These are phyloP conservation scores for Epicoccum nigrum DNA, from an alignment of 2,329 filamentous ascomycete species.

Conservation along the genomic window DNA sequence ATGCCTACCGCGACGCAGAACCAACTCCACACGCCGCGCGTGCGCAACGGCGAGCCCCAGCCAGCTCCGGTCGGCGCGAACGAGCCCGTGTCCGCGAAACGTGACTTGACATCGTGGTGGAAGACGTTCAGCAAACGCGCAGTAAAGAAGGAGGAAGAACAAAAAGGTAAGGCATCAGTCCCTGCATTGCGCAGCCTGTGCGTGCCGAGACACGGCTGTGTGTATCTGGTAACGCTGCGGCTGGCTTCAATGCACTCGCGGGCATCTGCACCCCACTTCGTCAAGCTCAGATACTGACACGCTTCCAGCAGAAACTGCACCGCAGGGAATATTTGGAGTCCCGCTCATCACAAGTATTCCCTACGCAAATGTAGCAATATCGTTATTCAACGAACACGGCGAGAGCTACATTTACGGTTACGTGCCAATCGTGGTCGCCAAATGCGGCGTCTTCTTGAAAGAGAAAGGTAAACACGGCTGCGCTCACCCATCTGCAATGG, in stretches of 20 bases:
- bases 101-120: constrained; percentile 96
- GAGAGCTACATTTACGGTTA: constrained; percentile 98
- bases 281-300: constrained; percentile 32
- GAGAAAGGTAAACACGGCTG: constrained; percentile 77
- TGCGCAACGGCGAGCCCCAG: constrained; percentile 52
- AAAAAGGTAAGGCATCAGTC: constrained; percentile 58
- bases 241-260: constrained; percentile 28
- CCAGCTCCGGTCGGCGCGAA: constrained; percentile 54
- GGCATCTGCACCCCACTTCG: constrained; percentile 17
- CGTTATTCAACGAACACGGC: constrained; percentile 87
- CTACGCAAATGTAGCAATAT: constrained; percentile 98
- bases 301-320: constrained; percentile 46
- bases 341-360: constrained; percentile 92
- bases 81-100: constrained; percentile 78
- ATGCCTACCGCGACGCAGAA: constrained; percentile 50
- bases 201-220: constrained; percentile 10
- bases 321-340: constrained; percentile 89
- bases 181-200: background rate
- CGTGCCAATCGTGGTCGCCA: constrained; percentile 96
- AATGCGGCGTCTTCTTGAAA: constrained; percentile 96
- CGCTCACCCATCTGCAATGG: constrained; percentile 13
- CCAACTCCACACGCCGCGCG: constrained; percentile 49
- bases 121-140: constrained; percentile 79
- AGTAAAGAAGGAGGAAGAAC: constrained; percentile 65
- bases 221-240: constrained; percentile 20